Evolutionary conservation across 2,329 filamentous ascomycete species (phyloP).

Genomic region (Endoconidiophora polonica): DNA sequence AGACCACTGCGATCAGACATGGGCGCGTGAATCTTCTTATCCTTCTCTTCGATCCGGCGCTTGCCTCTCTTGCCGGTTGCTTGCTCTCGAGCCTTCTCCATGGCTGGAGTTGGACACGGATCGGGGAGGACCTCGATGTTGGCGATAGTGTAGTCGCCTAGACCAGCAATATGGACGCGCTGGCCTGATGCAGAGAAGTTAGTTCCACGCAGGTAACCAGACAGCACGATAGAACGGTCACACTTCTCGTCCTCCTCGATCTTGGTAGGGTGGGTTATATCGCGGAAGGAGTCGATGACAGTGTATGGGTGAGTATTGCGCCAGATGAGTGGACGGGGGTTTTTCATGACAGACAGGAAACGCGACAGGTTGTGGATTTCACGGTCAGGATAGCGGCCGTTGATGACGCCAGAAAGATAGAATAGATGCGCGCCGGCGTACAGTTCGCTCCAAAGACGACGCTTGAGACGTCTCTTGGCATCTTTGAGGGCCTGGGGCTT

Average conservation of each 20-base stretch:
- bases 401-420: conserved; percentile 90
- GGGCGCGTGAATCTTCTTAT: conserved; percentile 87
- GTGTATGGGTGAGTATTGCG: conserved; percentile 91
- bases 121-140: conserved; percentile 80
- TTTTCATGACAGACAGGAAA: conserved; percentile 98
- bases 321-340: conserved; percentile 89
- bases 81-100: conserved; percentile 76
- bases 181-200: conserved; percentile 81
- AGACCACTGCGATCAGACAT: conserved; percentile 97
- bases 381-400: conserved; percentile 88
- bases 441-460: conserved; percentile 88
- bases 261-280: conserved; percentile 82
- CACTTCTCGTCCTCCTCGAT: conserved; percentile 81
- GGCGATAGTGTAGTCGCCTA: conserved; percentile 74
- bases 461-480: conserved; percentile 91
- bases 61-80: conserved; percentile 66
- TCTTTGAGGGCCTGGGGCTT: conserved; percentile 84
- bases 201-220: conserved; percentile 84
- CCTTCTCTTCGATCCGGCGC: conserved; percentile 79
- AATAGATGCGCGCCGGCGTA: conserved; percentile 96
- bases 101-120: conserved; percentile 83
- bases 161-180: conserved; percentile 76
- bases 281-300: conserved; percentile 83
- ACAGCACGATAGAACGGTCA: conserved; percentile 78
- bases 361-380: conserved; percentile 91